Evolutionary conservation across 1,139 yeast species (phyloP).

Genomic region (Debaryomyces nepalensis): DNA sequence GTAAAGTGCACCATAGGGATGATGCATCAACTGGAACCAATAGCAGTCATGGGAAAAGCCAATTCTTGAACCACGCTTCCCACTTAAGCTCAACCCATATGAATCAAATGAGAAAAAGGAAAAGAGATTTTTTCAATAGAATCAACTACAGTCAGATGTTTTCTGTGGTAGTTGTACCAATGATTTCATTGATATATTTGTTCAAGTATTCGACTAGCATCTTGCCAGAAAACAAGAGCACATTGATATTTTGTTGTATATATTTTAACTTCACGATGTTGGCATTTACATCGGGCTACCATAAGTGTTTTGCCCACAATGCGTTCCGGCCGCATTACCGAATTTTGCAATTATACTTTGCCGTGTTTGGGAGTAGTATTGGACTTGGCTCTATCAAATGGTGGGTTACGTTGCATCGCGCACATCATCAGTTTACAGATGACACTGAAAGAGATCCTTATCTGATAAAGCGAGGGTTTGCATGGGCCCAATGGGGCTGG

Average conservation of each 20-base stretch:
- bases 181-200: slow-evolving; percentile 30
- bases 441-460: slow-evolving; percentile 74
- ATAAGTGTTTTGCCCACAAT: slow-evolving; percentile 58
- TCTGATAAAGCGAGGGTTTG: slow-evolving; percentile 59
- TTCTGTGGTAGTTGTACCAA: slow-evolving; percentile 40
- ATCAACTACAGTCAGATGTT: slow-evolving; percentile 38
- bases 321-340: slow-evolving; percentile 47
- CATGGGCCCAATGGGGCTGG: slow-evolving; percentile 72
- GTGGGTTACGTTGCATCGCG: slow-evolving; percentile 71
- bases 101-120: slow-evolving; percentile 35
- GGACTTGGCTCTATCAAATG: slow-evolving; percentile 66
- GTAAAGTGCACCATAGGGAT: slow-evolving; percentile 22
- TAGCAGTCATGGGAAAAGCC: slow-evolving; percentile 11
- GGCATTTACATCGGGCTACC: slow-evolving; percentile 50
- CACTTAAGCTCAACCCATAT: slow-evolving; percentile 27
- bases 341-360: slow-evolving; percentile 47
- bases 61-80: slow-evolving; percentile 28
- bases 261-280: slow-evolving; percentile 46
- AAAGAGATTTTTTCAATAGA: slow-evolving; percentile 38
- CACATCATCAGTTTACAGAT: slow-evolving; percentile 67
- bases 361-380: slow-evolving; percentile 59
- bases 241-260: slow-evolving; percentile 36
- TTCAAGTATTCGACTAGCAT: slow-evolving; percentile 22
- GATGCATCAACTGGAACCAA: slow-evolving; percentile 8
- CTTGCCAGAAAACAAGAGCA: slow-evolving; percentile 29